Base-by-base conservation (phyloP, 805 yeast species). In the Candida golubevii region DNA sequence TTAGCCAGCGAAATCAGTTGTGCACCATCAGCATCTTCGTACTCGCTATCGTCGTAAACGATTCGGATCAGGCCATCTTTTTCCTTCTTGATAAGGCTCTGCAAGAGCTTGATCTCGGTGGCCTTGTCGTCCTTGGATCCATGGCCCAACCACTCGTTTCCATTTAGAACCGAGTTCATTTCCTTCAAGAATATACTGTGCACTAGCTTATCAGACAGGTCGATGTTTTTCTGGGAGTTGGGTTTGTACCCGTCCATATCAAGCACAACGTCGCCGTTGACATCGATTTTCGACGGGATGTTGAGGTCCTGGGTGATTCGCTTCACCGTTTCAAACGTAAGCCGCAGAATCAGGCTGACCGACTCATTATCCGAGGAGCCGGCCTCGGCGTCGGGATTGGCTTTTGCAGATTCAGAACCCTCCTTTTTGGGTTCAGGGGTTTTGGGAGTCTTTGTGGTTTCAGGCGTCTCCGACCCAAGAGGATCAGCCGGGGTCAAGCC, bases 201-300 rank as follows among this genome's bases (percentile, higher is more conserved):
- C 47, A 93, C 78, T 32, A 85, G 68, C 40, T 82, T 82, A 60
- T 89, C 96, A 0, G 95, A 79, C 53, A 80, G 82, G 40, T 82
- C 82, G 34, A 85, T 79, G 60, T 84, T 88, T 53, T 82, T 80
- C 41, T 82, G 85, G 11, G 72, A 59, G 55, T 83, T 88, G 30
- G 95, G 85, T 65, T 90, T 91, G 66, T 93, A 93, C 13, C 99
- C 99, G 55, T 89, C 95, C 83, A 91, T 88, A 66, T 93, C 99
- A 36, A 93, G 68, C 35, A 89, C 78, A 54, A 93, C 74, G 59
- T 89, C 96, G 10, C 99, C 99, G 56, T 88, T 86, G 49, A 84
- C 83, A 50, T 87, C 95, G 32, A 90, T 77, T 53, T 82, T 87
- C 27, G 95, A 83, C 1, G 97, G 97, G 29, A 93, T 89, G 58